These are phyloP conservation scores for Stylosanthes scabra DNA, from an alignment of 331 rosid species.

Conservation along the genomic window DNA sequence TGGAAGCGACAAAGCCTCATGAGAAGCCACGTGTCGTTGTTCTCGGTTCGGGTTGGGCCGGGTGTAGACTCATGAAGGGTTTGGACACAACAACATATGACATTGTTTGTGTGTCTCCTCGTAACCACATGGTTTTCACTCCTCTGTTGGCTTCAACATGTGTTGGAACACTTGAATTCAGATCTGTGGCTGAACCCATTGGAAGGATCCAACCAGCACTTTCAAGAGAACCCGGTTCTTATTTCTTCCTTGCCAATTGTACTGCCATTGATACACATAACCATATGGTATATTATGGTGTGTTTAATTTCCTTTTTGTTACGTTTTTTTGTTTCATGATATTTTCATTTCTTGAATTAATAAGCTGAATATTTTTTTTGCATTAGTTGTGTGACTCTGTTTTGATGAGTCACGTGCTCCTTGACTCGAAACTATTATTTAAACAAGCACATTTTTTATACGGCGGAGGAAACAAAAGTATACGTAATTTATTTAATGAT, in stretches of 20 bases:
- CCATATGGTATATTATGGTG: constrained; percentile 44
- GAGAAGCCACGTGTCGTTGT: constrained; percentile 91
- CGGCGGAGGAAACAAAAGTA: too few species aligned
- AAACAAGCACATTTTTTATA: too few species aligned
- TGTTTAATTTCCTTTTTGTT: not conserved
- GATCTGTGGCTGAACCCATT: constrained; percentile 89
- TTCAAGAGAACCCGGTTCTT: constrained; percentile 82
- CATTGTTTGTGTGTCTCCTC: constrained; percentile 84
- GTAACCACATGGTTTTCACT: constrained; percentile 93
- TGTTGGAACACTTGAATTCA: constrained; percentile 89
- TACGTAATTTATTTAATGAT: too few species aligned
- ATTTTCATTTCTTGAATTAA: not conserved
- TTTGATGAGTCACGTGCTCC: too few species aligned
- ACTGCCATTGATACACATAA: constrained; percentile 53
- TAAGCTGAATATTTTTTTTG: too few species aligned
- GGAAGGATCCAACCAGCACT: constrained; percentile 85
- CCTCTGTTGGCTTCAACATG: constrained; percentile 91
- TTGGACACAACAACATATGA: constrained; percentile 69
- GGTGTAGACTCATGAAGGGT: constrained; percentile 77
- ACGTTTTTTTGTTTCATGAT: not conserved
- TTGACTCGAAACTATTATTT: too few species aligned
- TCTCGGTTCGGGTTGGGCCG: constrained; percentile 88
- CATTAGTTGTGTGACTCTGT: too few species aligned
- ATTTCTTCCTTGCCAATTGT: constrained; percentile 83
- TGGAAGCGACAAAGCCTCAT: constrained; percentile 57